These are phyloP conservation scores for Aspergillus affinis DNA, from an alignment of 495 filamentous ascomycete genomes.

Conservation along the genomic window DNA sequence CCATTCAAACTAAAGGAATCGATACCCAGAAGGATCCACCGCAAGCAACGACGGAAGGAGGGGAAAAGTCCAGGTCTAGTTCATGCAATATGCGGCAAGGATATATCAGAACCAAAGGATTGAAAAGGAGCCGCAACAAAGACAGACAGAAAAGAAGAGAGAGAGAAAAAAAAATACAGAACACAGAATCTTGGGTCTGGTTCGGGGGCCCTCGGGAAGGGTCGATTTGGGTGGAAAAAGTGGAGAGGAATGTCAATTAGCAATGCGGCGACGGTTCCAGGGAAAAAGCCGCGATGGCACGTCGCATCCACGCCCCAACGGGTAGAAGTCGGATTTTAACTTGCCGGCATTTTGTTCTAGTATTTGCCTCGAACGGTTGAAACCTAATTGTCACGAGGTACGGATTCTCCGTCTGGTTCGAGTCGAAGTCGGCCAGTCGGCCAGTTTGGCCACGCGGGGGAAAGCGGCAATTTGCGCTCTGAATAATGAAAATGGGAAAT, in stretches of 20 bases:
- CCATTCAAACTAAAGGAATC: background rate
- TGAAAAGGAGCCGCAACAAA: slow-evolving; percentile 19
- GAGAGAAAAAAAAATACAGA: background rate
- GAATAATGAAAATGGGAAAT: background rate
- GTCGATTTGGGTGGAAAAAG: background rate
- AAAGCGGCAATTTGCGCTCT: background rate
- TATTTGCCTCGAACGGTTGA: background rate
- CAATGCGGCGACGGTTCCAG: background rate
- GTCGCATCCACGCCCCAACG: background rate
- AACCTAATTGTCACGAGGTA: background rate
- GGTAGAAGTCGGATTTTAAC: background rate
- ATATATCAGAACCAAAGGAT: slow-evolving; percentile 14
- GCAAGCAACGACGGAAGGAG: slow-evolving; percentile 3
- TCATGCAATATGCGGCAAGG: slow-evolving; percentile 19
- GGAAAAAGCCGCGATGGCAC: background rate
- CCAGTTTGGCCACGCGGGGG: background rate
- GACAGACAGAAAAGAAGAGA: slow-evolving; percentile 1
- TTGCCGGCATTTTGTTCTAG: too few species aligned
- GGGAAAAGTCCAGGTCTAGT: slow-evolving; percentile 13
- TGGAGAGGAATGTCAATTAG: background rate
- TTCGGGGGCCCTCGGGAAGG: background rate
- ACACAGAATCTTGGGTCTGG: background rate
- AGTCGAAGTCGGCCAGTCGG: too few species aligned
- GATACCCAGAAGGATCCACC: slow-evolving; percentile 6
- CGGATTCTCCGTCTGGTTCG: background rate